Evolutionary conservation across 2,329 filamentous ascomycete species (phyloP).

Genomic region (Pseudocercospora fijiensis): DNA sequence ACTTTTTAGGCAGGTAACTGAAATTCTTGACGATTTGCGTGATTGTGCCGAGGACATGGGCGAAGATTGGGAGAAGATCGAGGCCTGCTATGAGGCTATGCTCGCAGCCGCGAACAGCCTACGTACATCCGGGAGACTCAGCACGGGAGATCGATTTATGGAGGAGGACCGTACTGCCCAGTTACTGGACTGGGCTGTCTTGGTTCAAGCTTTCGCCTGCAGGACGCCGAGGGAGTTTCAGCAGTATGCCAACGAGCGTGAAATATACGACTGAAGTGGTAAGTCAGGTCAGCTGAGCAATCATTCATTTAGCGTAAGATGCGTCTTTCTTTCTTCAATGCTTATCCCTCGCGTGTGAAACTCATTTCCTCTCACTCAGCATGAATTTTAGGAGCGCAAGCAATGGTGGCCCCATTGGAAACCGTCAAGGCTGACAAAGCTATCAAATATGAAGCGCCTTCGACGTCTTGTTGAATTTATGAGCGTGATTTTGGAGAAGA

Average conservation of each 20-base stretch:
- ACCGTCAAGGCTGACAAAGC: not conserved
- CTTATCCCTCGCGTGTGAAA: not conserved
- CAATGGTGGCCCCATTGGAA: not conserved
- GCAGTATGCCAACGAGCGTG: not conserved
- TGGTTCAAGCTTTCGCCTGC: not conserved
- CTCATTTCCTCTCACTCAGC: not conserved
- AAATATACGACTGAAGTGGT: not conserved
- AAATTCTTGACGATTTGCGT: not conserved
- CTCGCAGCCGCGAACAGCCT: not conserved
- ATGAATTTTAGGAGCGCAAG: not conserved
- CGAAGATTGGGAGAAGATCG: not conserved
- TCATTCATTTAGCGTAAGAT: not conserved
- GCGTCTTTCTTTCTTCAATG: not conserved
- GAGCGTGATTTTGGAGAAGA: not conserved
- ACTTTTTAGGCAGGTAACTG: not conserved
- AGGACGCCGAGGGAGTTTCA: not conserved
- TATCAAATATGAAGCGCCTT: not conserved
- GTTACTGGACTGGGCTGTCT: not conserved
- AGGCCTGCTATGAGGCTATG: not conserved
- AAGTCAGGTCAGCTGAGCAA: not conserved
- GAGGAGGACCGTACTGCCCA: not conserved
- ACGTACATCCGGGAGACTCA: not conserved
- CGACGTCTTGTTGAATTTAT: not conserved
- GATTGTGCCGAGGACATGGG: not conserved
- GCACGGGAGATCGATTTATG: not conserved